Evolutionary conservation across 2,329 filamentous ascomycete species (phyloP), one percentile per base, ranked within the genome.

Genomic region (Ascochyta pisi): DNA sequence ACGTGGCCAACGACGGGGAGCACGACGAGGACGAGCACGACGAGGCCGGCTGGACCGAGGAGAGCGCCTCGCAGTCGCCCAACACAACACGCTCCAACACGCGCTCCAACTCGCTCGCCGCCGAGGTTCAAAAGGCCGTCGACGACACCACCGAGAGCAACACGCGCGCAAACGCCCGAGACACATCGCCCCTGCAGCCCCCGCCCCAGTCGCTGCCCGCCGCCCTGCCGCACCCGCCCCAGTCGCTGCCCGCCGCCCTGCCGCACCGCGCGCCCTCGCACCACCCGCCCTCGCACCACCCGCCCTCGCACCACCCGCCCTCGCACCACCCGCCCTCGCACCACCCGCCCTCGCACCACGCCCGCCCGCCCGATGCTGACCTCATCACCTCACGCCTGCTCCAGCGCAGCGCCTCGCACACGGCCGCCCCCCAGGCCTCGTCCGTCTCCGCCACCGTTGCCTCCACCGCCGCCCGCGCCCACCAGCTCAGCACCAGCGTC

Each of bases 341-440:
- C n/a, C n/a, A n/a, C n/a, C n/a, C 56, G 67, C 29, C 73, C 27
- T 67, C 73, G 47, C 65, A 71, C 31, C 69, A 75, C 49, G 73
- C 73, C 29, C 63, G 73, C 31, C 72, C 73, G 23, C 74, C 76
- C 33, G 86, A 88, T 66, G 87, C 86, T 57, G 84, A 87, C 64
- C 85, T 88, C 58, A 83, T 90, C 47, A 90, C 88, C 6, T 87
- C 87, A 27, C 82, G 87, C 55, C 75, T 91, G 34, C 80, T 92
- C 2, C 84, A 89, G 67, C 83, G 88, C 62, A 85, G 81, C 9
- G 82, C 86, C 0, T 86, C 86, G 5, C 81, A 86, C 58, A 81
- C 84, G 58, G 83, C 84, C 3, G 84, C 87, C 33, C 87, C 86
- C 35, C 82, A 87, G 69, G 88, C 89, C 82, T 88, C 86, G 7